Base-by-base conservation (phyloP, 2,329 filamentous ascomycete genomes). In the Aspergillus floridensis region DNA sequence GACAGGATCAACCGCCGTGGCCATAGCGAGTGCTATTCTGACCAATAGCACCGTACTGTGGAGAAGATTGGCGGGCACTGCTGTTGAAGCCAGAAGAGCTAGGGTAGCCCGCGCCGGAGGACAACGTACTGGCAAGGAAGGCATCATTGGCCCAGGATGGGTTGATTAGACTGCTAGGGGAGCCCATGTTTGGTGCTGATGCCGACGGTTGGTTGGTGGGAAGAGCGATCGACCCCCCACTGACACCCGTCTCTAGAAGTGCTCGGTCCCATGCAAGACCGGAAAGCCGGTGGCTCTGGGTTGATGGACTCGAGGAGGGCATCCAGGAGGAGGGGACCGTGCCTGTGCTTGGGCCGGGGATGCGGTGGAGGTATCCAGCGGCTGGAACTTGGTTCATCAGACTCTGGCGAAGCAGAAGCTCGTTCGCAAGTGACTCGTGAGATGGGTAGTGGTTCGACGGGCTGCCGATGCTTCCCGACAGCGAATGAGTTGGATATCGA, bases 11-110 rank as follows among this genome's bases (percentile, higher is more conserved):
- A 55, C 79, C 79, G 44, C 76, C 76, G 65, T 83, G 81, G 29
- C 79, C 78, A 63, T 77, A 80, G 24, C 78, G 79, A 22, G 81
- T 80, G 14, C 12, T 19, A 32, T 78, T 82, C 58, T 79, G 76
- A 5, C 76, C 76, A 58, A 81, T 78, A 49, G 73, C 72, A 32
- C 76, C 76, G 57, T 75, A 76, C 50, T 71, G 73, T 19, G 69
- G 63, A 35, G 67, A 55, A 44, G 71, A 59, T 58, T 68, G 73
- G 60, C 73, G 73, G 16, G 38, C 38, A 49, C 61, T 63, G 24
- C 58, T 61, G 31, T 57, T 64, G 32, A 71, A 62, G 1, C 64
- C 66, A 1, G 72, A 64, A 44, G 38, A 44, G 16, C 60, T 68
- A 31, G 67, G 67, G 29, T 66, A 66, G 2, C 60, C 63, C 5